Conservation (phyloP, 2,329 filamentous ascomycete genomes). For the Myriosclerotinia scirpicola region DNA sequence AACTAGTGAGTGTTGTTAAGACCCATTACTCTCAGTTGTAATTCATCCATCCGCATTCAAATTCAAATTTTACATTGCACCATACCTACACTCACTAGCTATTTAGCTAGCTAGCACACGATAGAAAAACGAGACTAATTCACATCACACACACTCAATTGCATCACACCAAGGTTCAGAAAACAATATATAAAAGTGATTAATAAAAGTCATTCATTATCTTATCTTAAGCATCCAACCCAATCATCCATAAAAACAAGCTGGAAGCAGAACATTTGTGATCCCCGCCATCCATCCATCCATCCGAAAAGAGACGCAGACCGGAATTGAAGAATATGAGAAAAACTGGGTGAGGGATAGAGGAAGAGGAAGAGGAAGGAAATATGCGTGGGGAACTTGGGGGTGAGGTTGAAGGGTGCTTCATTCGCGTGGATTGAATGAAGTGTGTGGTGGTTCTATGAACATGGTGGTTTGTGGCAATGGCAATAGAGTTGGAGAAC, state of each 20-base stretch:
- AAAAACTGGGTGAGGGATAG: not conserved
- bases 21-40: too few relatives aligned
- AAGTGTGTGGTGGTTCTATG: not conserved
- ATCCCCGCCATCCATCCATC: not conserved
- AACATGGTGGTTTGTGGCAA: not conserved
- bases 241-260: constrained; percentile 14
- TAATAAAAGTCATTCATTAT: constrained; percentile 20
- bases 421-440: not conserved
- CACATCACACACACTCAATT: not conserved
- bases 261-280: constrained; percentile 12
- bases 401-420: not conserved
- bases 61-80: not conserved
- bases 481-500: not conserved
- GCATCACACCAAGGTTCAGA: too few relatives aligned
- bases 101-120: not conserved
- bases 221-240: constrained; percentile 18
- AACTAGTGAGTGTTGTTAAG: too few relatives aligned
- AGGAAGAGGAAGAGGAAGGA: constrained; percentile 1
- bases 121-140: not conserved
- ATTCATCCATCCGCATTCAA: not conserved
- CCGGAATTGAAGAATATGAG: constrained; percentile 2
- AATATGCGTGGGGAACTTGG: constrained; percentile 1
- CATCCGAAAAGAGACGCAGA: constrained; percentile 14
- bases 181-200: constrained; percentile 3
- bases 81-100: not conserved